Percentiles rank a stretch among this genome's conserved stretches.
Evolutionary conservation across 2,329 filamentous ascomycete species (phyloP).

Genomic region (Fusarium tuaranense): DNA sequence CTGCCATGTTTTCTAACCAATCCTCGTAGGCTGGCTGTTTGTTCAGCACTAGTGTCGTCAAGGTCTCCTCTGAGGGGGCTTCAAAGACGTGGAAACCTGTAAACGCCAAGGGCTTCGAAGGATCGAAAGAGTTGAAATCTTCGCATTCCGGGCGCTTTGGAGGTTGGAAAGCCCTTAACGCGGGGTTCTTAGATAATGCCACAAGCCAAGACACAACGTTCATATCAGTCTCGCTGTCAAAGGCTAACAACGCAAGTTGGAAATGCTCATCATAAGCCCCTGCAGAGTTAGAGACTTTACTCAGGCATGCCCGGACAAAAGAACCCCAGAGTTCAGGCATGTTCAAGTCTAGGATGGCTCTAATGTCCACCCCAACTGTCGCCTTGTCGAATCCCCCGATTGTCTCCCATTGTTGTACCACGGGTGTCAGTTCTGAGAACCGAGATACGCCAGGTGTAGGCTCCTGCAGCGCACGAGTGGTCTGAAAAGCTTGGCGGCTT

Average conservation of each 20-base stretch:
- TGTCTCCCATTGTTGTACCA: constrained; percentile 4
- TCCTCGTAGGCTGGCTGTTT: background rate
- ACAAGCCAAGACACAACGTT: constrained; percentile 18
- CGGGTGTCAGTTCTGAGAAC: background rate
- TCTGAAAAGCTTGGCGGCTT: constrained; percentile 12
- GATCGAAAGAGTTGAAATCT: constrained; percentile 15
- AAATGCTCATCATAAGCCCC: constrained; percentile 18
- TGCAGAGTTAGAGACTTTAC: background rate
- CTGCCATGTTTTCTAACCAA: background rate
- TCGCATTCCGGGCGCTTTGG: constrained; percentile 7
- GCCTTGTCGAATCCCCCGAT: constrained; percentile 3
- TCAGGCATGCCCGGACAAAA: constrained; percentile 49
- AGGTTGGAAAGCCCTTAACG: background rate
- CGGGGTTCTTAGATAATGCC: background rate
- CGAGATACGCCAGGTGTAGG: accelerated
- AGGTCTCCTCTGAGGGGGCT: background rate
- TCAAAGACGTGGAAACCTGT: constrained; percentile 15
- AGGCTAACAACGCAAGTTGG: constrained; percentile 18
- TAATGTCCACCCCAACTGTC: background rate
- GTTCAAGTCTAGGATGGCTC: constrained; percentile 64
- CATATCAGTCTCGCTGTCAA: constrained; percentile 4
- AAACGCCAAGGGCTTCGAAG: constrained; percentile 7
- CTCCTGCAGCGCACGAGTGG: background rate
- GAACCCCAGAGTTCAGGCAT: constrained; percentile 64
- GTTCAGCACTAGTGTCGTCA: background rate